These are phyloP conservation scores for Podosphaera leucotricha DNA, from an alignment of 2,329 filamentous ascomycete species.

Conservation along the genomic window DNA sequence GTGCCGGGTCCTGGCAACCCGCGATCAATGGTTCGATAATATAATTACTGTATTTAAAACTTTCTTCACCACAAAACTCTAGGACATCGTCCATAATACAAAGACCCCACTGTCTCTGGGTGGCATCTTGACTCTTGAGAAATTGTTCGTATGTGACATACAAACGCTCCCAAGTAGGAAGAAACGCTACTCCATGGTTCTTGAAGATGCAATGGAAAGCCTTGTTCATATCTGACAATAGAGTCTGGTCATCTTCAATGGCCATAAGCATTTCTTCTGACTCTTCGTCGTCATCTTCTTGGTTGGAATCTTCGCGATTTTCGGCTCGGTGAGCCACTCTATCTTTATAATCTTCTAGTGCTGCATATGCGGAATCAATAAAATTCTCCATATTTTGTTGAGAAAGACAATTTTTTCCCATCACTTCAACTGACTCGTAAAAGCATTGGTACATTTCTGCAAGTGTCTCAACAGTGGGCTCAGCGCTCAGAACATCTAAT, in stretches of 20 bases:
- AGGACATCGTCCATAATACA: slow-evolving; percentile 97
- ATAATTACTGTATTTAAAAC: slow-evolving; percentile 63
- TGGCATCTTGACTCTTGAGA: slow-evolving; percentile 58
- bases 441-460: slow-evolving; percentile 99
- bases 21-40: slow-evolving; percentile 72
- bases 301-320: slow-evolving; percentile 47
- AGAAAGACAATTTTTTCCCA: slow-evolving; percentile 64
- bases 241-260: slow-evolving; percentile 89
- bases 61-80: slow-evolving; percentile 82
- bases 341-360: slow-evolving; percentile 78
- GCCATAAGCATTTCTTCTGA: slow-evolving; percentile 71
- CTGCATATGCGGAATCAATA: slow-evolving; percentile 63
- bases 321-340: slow-evolving; percentile 67
- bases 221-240: slow-evolving; percentile 99
- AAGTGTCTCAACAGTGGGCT: slow-evolving; percentile 86
- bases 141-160: slow-evolving; percentile 71
- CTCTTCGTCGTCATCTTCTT: slow-evolving; percentile 76
- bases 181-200: slow-evolving; percentile 67
- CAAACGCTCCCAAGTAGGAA: slow-evolving; percentile 69
- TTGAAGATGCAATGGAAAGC: slow-evolving; percentile 98
- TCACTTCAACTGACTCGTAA: slow-evolving; percentile 90
- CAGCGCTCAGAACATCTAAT: slow-evolving; percentile 75
- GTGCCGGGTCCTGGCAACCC: slow-evolving; percentile 64
- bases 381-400: slow-evolving; percentile 64
- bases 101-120: slow-evolving; percentile 93